Percentiles rank a stretch among this genome's conserved stretches.
phyloP scores from a whole-genome alignment of 345 rosid species.

The Acer negundo region DNA sequence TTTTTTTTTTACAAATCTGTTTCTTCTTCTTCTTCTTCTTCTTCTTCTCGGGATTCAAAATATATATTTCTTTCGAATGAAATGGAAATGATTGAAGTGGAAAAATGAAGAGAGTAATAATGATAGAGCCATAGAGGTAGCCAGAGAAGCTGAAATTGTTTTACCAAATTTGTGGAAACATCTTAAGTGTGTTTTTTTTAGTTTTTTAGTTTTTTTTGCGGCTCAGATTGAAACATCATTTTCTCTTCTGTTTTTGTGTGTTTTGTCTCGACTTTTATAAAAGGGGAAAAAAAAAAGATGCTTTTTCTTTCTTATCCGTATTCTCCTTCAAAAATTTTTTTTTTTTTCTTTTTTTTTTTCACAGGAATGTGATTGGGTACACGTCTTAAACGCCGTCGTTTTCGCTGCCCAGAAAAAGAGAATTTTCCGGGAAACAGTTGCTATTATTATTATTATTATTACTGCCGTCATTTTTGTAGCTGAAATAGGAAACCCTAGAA shows the following conservation, averaged over 20 bases:
- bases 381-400: conserved; percentile 17
- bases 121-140: conserved; percentile 11
- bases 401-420: not conserved
- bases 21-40: not conserved
- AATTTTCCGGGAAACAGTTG: not conserved
- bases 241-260: conserved; percentile 15
- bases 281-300: not conserved
- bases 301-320: conserved; percentile 3
- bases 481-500: conserved; percentile 11
- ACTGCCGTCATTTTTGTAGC: not conserved
- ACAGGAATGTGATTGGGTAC: conserved; percentile 23
- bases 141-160: conserved; percentile 11
- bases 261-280: conserved; percentile 18
- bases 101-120: conserved; percentile 7
- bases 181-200: not conserved
- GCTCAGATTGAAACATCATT: conserved; percentile 37
- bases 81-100: not conserved
- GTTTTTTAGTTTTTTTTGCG: conserved; percentile 15
- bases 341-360: conserved; percentile 15
- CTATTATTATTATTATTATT: not conserved
- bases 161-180: conserved; percentile 35
- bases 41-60: not conserved
- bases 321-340: not conserved
- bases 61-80: not conserved
- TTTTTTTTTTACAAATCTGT: not conserved